Conservation (phyloP, 1,284 basidiomycete genomes). For the Cerioporus squamosus region DNA sequence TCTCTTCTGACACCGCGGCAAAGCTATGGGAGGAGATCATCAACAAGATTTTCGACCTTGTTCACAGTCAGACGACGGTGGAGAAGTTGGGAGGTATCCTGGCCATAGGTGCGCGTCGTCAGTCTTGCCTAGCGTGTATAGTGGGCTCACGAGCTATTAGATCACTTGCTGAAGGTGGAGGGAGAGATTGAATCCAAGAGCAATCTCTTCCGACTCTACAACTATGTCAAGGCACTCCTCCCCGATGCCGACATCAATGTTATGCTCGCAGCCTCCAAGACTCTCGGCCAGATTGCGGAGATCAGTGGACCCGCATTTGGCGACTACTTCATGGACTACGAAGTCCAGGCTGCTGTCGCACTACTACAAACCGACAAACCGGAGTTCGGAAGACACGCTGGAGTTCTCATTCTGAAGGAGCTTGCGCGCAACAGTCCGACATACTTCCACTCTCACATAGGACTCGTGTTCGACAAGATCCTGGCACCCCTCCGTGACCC, state of each 20-base stretch:
- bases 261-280: conserved; percentile 89
- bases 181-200: conserved; percentile 77
- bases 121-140: too few species aligned
- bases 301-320: conserved; percentile 77
- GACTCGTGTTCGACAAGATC: conserved; percentile 89
- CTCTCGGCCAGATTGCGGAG: conserved; percentile 81
- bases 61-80: conserved; percentile 75
- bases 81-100: conserved; percentile 84
- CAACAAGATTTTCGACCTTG: conserved; percentile 81
- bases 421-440: conserved; percentile 85
- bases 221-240: conserved; percentile 87
- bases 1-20: conserved; percentile 75
- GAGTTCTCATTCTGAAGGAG: conserved; percentile 89
- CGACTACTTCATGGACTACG: conserved; percentile 86
- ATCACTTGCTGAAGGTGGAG: conserved; percentile 72
- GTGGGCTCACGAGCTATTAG: conserved; percentile 40
- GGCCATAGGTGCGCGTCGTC: conserved; percentile 69
- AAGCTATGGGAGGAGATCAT: conserved; percentile 86
- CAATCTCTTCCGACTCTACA: conserved; percentile 87
- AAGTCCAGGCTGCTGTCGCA: conserved; percentile 82
- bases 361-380: conserved; percentile 77
- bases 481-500: conserved; percentile 87
- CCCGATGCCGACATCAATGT: conserved; percentile 86
- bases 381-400: conserved; percentile 80
- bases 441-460: conserved; percentile 87